Evolutionary conservation across 768 basidiomycete species (phyloP).

Genomic region (Podaxis rugospora): DNA sequence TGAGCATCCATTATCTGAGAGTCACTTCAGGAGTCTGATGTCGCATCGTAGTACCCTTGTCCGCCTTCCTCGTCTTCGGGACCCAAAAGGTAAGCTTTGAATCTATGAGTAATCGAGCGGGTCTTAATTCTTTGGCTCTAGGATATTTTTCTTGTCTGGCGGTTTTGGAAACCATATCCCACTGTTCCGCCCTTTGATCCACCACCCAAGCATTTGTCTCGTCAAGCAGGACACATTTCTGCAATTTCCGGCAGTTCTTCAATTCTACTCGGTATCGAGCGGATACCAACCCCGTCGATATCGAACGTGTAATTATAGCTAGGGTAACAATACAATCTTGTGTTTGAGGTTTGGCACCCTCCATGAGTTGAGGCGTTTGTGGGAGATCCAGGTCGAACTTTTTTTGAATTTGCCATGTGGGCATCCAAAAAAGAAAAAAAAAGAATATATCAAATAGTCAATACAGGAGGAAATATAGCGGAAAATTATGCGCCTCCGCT

Average conservation of each 20-base stretch:
- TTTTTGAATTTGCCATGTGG: not conserved
- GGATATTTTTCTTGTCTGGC: conserved; percentile 37
- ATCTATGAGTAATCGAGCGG: not conserved
- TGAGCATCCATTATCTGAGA: conserved; percentile 22
- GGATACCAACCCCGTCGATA: not conserved
- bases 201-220: conserved; percentile 5
- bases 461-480: conserved; percentile 23
- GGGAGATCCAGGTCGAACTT: not conserved
- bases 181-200: conserved; percentile 5
- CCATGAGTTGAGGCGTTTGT: not conserved
- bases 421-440: not conserved
- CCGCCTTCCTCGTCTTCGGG: conserved; percentile 44
- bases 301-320: conserved; percentile 7
- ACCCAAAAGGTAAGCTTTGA: conserved; percentile 36
- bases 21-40: not conserved
- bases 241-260: not conserved
- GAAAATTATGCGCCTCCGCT: conserved; percentile 71
- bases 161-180: conserved; percentile 21
- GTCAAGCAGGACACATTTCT: not conserved
- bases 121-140: conserved; percentile 16
- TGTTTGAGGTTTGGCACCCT: not conserved
- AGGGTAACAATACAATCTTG: not conserved
- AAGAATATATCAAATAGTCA: conserved; percentile 11
- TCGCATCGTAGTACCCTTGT: conserved; percentile 40
- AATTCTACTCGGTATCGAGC: not conserved